Percentiles rank a stretch among this genome's conserved stretches.
Conservation (phyloP, 2,329 filamentous ascomycete genomes). For the Calonectria pauciramosa region DNA sequence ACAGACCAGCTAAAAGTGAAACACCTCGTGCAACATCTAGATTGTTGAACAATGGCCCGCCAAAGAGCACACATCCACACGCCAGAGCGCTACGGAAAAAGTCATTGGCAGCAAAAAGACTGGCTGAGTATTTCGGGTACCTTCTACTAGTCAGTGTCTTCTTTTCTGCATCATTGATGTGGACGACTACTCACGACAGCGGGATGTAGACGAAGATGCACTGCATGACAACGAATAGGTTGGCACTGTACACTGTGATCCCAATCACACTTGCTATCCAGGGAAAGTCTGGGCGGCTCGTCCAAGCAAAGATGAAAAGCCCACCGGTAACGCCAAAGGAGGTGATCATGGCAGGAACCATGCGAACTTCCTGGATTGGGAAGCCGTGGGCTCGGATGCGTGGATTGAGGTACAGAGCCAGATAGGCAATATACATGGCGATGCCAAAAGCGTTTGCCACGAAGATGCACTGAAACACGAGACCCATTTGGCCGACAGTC, state of each 20-base stretch:
- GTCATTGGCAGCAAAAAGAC: slow-evolving; percentile 67
- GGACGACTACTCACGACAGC: slow-evolving; percentile 42
- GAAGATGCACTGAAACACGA: slow-evolving; percentile 71
- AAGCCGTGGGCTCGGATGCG: not conserved
- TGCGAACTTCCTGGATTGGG: slow-evolving; percentile 64
- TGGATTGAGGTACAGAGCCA: not conserved
- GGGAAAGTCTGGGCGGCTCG: slow-evolving; percentile 62
- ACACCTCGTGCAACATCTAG: not conserved
- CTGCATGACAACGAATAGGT: slow-evolving; percentile 69
- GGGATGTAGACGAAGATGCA: slow-evolving; percentile 73
- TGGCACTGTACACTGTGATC: slow-evolving; percentile 66
- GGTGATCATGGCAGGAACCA: slow-evolving; percentile 67
- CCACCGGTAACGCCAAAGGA: slow-evolving; percentile 68
- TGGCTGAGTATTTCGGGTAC: slow-evolving; percentile 64
- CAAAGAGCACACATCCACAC: slow-evolving; percentile 3
- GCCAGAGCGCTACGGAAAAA: slow-evolving; percentile 49
- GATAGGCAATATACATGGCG: not conserved
- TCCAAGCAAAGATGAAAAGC: slow-evolving; percentile 73
- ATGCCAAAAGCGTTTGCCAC: not conserved
- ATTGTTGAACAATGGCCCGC: not conserved
- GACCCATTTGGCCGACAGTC: slow-evolving; percentile 68
- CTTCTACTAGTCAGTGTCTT: slow-evolving; percentile 50
- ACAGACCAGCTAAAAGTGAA: not conserved
- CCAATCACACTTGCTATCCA: slow-evolving; percentile 70
- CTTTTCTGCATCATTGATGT: slow-evolving; percentile 30